phyloP scores from a whole-genome alignment of 2,329 filamentous ascomycete genomes.

The Ceratocystis cacaofunesta region DNA sequence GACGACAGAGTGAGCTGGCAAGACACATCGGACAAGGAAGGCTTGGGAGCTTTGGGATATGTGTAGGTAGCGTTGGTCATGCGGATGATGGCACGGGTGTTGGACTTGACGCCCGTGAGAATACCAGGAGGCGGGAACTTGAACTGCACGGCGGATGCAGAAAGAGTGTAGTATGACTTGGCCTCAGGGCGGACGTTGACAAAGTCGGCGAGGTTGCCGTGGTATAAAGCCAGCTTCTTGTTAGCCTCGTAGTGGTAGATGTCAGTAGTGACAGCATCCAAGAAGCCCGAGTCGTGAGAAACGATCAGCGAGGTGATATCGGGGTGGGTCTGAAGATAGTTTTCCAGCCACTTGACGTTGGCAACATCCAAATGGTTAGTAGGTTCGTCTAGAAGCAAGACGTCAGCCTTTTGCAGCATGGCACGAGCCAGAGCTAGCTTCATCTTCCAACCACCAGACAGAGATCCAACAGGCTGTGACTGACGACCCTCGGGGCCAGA shows the following conservation, averaged over 20 bases:
- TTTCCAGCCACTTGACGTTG: constrained; percentile 91
- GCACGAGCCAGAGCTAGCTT: constrained; percentile 91
- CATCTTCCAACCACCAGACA: constrained; percentile 99
- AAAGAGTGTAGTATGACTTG: constrained; percentile 95
- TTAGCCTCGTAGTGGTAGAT: constrained; percentile 95
- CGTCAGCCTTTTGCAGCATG: constrained; percentile 94
- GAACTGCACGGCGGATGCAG: constrained; percentile 78
- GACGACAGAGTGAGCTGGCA: constrained; percentile 80
- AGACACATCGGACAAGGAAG: constrained; percentile 75
- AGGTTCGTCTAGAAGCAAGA: constrained; percentile 91
- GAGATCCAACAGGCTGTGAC: constrained; percentile 74
- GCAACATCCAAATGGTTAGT: constrained; percentile 96
- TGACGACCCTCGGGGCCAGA: constrained; percentile 79
- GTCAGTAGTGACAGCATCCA: constrained; percentile 94
- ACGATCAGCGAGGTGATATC: constrained; percentile 97
- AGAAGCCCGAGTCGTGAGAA: constrained; percentile 93
- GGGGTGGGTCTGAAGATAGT: constrained; percentile 88
- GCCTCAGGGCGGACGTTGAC: constrained; percentile 84
- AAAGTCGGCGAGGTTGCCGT: constrained; percentile 68
- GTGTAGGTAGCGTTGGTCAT: constrained; percentile 86
- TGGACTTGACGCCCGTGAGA: constrained; percentile 84
- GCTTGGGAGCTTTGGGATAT: constrained; percentile 82
- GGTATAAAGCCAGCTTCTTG: constrained; percentile 85
- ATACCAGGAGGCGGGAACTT: constrained; percentile 96
- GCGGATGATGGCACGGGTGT: constrained; percentile 83